Evolutionary conservation across 768 basidiomycete genomes (phyloP).

Genomic region (Panellus pusillus): DNA sequence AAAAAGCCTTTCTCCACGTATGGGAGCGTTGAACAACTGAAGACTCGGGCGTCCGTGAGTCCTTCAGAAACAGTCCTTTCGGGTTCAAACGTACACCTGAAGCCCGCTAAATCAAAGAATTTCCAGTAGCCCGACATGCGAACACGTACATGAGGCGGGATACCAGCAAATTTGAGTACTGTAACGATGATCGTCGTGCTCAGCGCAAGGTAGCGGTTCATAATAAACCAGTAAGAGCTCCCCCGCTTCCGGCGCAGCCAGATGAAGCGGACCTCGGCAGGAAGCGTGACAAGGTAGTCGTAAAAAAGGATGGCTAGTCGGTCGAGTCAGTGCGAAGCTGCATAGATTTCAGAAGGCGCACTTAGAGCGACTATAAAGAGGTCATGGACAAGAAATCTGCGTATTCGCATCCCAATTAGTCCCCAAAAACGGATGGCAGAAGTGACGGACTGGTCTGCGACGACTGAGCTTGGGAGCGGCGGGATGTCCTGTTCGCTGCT

Average conservation of each 20-base stretch:
- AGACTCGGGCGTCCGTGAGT: background rate
- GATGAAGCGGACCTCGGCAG: constrained; percentile 7
- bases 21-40: background rate
- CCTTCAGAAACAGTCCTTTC: background rate
- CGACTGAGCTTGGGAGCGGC: background rate
- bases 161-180: background rate
- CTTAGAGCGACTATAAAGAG: no score
- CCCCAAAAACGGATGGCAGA: background rate
- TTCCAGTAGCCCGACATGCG: background rate
- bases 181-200: background rate
- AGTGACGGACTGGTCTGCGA: background rate
- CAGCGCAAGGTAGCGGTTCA: constrained; percentile 9
- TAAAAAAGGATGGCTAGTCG: constrained; percentile 1
- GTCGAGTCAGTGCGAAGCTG: background rate
- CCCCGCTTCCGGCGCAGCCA: background rate
- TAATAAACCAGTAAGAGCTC: background rate
- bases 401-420: background rate
- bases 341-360: no score
- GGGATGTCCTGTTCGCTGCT: background rate
- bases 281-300: constrained; percentile 13
- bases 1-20: background rate
- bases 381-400: no score
- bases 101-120: background rate
- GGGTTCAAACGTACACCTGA: background rate
- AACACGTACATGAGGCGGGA: background rate